phyloP scores from a whole-genome alignment of 2,329 filamentous ascomycete species.

The Xylariaceae sp. region DNA sequence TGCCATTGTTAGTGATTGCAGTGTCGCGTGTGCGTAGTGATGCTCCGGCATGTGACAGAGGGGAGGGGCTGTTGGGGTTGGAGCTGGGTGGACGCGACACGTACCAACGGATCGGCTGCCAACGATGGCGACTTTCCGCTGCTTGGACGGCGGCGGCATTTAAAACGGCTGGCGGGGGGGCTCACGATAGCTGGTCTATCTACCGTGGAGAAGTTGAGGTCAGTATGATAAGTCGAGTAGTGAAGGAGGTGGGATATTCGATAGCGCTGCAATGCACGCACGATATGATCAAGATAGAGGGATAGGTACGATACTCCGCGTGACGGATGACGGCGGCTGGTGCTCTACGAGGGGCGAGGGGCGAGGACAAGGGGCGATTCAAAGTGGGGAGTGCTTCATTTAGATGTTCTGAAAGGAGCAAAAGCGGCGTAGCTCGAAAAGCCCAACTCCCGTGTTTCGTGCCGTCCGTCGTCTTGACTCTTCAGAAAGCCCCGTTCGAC shows the following conservation, averaged over 20 bases:
- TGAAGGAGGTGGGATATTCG: neutral
- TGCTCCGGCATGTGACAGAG: neutral
- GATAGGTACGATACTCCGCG: no score
- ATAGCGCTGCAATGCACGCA: neutral
- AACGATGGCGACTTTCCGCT: conserved; percentile 79
- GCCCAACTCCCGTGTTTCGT: no score
- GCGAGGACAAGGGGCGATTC: neutral
- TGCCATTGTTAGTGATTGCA: conserved; percentile 4
- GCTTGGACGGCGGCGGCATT: conserved; percentile 66
- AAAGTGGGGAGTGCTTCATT: neutral
- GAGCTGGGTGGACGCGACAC: conserved; percentile 28
- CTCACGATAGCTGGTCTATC: conserved; percentile 2
- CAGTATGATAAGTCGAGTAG: conserved; percentile 6
- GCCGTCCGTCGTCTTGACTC: no score
- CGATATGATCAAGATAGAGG: no score
- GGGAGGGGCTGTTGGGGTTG: neutral
- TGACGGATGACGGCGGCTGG: neutral
- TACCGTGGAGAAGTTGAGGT: conserved; percentile 2
- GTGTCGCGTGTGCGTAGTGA: neutral
- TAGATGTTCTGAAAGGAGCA: no score
- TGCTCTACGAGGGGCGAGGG: conserved; percentile 1
- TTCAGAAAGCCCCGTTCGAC: no score
- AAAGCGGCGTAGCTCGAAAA: no score
- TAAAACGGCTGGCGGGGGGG: conserved; percentile 11
- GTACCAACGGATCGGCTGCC: conserved; percentile 76